Base-by-base conservation (phyloP, 2,329 filamentous ascomycete species). In the Fusarium scirpi region DNA sequence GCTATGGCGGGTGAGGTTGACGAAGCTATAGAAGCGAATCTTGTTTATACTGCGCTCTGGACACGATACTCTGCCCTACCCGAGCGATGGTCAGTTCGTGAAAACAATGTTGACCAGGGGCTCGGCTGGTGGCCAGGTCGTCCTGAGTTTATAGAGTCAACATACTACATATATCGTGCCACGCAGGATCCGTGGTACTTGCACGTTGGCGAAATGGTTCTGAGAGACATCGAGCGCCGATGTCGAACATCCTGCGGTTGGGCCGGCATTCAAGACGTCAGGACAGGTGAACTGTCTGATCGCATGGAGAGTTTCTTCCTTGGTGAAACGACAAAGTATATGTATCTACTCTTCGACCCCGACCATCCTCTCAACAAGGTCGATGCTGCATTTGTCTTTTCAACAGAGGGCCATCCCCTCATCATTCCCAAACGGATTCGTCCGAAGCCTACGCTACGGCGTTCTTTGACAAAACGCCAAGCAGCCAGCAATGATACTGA, bases 271-370 rank as follows among this genome's bases (percentile, higher is more conserved):
- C 91, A 94, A 75, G 91, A 94, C 78, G 92, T 95, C 11, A 84
- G 91, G 34, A 93, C 88, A 8, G 95, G 95, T 6, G 93, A 98
- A 80, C 89, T 94, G 80, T 93, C 89, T 73, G 94, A 99, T 78
- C 91, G 96, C 34, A 98, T 98, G 96, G 96, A 99, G 81, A 98
- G 95, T 78, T 99, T 98, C 85, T 98, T 98, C 76, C 86, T 99
- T 2, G 95, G 96, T 16, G 96, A 99, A 81, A 99, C 96, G 3
- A 91, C 94, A 46, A 98, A 98, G 80, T 99, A 99, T 79, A 85
- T 99, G 68, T 98, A 97, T 78, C 83, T 99, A 58, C 87, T 98
- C 4, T 98, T 97, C 79, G 93, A 97, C 71, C 87, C 90, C 7
- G 86, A 90, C 16, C 96, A 98, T 80, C 94, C 94, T 1, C 82